Evolutionary conservation across 2,329 filamentous ascomycete genomes (phyloP), one percentile per base, ranked within the genome.

Genomic region (Atkinsonella hypoxylon): DNA sequence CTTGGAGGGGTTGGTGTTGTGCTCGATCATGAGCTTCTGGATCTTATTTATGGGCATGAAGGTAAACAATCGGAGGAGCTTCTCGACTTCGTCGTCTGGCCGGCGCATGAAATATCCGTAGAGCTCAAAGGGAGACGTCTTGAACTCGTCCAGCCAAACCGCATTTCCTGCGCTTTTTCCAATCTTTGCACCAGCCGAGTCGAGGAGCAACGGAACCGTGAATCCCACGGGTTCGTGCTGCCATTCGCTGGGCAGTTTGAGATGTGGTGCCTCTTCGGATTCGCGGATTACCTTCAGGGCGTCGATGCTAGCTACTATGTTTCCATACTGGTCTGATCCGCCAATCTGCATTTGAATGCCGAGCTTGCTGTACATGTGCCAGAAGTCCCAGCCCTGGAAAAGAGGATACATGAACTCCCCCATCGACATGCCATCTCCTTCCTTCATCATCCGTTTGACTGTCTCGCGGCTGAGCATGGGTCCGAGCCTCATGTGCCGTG

Each of bases 381-480:
- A 97, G 80, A 90, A 98, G 65, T 98, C 93, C 85, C 90, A 97
- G 20, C 85, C 89, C 65, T 98, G 93, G 60, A 97, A 80, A 15
- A 98, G 70, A 1, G 94, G 93, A 62, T 98, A 98, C 41, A 82
- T 79, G 66, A 98, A 95, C 64, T 98, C 93, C 36, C 88, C 84
- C 60, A 94, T 86, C 0, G 90, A 94, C 85, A 98, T 91, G 59
- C 93, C 94, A 56, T 93, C 87, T 38, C 89, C 88, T 49, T 82
- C 82, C n/a, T 78, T 77, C 74, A 97, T 77, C 62, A 89, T 88
- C 51, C 81, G 83, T 67, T 89, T 93, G 50, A 94, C 89, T 84
- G 87, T 93, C 55, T 97, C 91, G 60, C 89, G 82, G 48, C 83
- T 81, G 53, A 98, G 75, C 87, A 98, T 89, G 3, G 89, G 78